A percentile compares a stretch with the other conserved stretches of the same genome.
These are phyloP conservation scores for Podospora bellae-mahoneyi DNA, from an alignment of 495 filamentous ascomycete species.

Conservation along the genomic window DNA sequence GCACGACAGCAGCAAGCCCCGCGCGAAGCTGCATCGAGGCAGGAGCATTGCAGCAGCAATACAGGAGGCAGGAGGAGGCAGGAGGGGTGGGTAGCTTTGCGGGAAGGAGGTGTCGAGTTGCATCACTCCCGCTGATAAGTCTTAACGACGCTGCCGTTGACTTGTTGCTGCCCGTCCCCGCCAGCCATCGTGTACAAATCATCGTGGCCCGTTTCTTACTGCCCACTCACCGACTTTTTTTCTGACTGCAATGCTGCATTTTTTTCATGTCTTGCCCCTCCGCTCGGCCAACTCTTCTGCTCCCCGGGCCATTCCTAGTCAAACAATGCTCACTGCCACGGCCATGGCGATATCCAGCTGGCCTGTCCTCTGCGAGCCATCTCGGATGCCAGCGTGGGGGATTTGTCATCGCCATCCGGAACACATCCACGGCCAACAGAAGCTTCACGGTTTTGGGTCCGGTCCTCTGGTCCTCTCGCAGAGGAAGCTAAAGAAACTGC, in stretches of 20 bases:
- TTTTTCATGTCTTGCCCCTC: conserved; percentile 3
- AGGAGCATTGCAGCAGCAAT: not conserved
- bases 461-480: not conserved
- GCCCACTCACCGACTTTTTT: conserved; percentile 26
- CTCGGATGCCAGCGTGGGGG: conserved; percentile 1
- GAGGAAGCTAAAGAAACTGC: not conserved
- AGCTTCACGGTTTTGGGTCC: not conserved
- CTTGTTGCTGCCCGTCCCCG: conserved; percentile 6
- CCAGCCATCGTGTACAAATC: conserved; percentile 19
- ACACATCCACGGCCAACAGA: not conserved
- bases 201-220: not conserved
- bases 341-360: not conserved
- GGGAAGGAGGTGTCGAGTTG: conserved; percentile 14
- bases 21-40: conserved; percentile 14
- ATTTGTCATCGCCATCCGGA: not conserved
- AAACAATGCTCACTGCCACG: not conserved
- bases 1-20: conserved; percentile 25
- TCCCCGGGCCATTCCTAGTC: conserved; percentile 3
- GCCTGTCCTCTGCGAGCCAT: not conserved
- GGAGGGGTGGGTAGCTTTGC: not conserved
- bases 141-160: conserved; percentile 7
- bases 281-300: not conserved
- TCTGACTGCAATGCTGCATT: conserved; percentile 13
- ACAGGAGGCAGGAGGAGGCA: conserved; percentile 5
- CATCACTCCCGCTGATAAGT: conserved; percentile 18